Base-by-base conservation (phyloP, 306 rosid genomes). In the Cotoneaster glaucophyllus region DNA sequence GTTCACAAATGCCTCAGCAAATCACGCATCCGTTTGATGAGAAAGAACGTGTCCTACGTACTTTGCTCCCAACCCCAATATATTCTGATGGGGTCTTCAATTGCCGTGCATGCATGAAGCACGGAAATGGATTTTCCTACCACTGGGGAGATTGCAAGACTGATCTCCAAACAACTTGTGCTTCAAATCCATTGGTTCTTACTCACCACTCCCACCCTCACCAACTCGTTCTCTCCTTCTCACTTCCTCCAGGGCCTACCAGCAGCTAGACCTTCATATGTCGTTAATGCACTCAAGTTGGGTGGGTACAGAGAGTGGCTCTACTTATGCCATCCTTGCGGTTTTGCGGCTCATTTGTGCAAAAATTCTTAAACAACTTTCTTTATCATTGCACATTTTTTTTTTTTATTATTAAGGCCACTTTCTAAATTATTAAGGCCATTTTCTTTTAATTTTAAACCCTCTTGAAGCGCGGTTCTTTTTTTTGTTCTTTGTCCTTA, bases 301-400 rank as follows among this genome's bases (percentile, higher is more conserved):
- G 77, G 11, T 45, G 69, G 69, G 11, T 45, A 57, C 68, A 73
- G 26, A 41, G 77, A 28, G 57, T 59, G 77, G 77, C 53, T 73
- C 67, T 73, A 73, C 66, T 11, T 34, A 54, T 73, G 77, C 43
- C 43, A 7, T 8, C 54, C 77, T 11, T 61, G 77, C 28, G 58
- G 18, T 5, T 73, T 73, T 24, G 8, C 24, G 19, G 77, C 43
- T 25, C 69, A 73, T 59, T 59, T 73, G 37, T 34, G 39, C 39
- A 34, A 34, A 32, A 34, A 34, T 34, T 34, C 39, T 34, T 34
- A 34, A 34, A 6, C 8, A 34, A 34, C 39, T 1, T 34, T 34
- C 8, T 34, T 34, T 34, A 34, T 34, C 39, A 37, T 37, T 37
- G 41, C 41, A 37, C 41, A 0, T 37, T 7, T 37, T 34, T 34